Conservation (phyloP, 2,329 filamentous ascomycete genomes). For the Talaromyces piceae region DNA sequence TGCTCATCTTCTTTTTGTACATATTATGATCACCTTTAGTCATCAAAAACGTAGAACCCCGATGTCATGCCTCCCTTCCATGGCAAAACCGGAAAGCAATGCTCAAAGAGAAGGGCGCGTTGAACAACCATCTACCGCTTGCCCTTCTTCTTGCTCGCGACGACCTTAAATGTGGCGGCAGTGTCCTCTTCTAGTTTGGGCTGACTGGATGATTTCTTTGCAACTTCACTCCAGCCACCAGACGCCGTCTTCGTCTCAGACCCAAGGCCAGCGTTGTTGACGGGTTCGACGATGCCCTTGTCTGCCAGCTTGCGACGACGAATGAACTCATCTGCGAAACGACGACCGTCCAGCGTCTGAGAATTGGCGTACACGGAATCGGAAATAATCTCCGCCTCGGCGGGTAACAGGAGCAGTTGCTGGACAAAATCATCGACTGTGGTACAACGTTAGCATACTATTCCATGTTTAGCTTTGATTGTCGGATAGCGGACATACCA, state of each 20-base stretch:
- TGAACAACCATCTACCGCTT: constrained; percentile 63
- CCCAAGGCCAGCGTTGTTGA: constrained; percentile 48
- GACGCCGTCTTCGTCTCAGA: constrained; percentile 42
- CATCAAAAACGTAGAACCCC: too few relatives aligned
- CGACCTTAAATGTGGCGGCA: constrained; percentile 73
- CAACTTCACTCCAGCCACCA: constrained; percentile 92
- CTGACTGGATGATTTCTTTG: constrained; percentile 69
- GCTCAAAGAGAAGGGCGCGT: too few relatives aligned
- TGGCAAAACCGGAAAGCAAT: not conserved
- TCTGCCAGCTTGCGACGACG: constrained; percentile 89
- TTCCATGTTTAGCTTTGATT: not conserved
- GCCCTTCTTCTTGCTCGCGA: constrained; percentile 84
- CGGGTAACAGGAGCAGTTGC: constrained; percentile 65
- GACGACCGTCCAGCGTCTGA: constrained; percentile 81
- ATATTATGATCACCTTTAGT: too few relatives aligned
- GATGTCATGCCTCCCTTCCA: too few relatives aligned
- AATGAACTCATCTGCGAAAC: constrained; percentile 91
- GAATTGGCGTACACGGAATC: constrained; percentile 84
- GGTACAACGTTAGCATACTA: constrained; percentile 17
- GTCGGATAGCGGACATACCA: constrained; percentile 46
- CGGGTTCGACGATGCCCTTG: constrained; percentile 71
- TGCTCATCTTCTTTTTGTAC: too few relatives aligned
- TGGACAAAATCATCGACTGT: constrained; percentile 74
- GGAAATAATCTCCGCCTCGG: constrained; percentile 73
- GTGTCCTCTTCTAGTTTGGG: constrained; percentile 41